Percentiles rank a stretch among this genome's conserved stretches.
Conservation (phyloP, 768 basidiomycete species). For the Royoungia palumana region DNA sequence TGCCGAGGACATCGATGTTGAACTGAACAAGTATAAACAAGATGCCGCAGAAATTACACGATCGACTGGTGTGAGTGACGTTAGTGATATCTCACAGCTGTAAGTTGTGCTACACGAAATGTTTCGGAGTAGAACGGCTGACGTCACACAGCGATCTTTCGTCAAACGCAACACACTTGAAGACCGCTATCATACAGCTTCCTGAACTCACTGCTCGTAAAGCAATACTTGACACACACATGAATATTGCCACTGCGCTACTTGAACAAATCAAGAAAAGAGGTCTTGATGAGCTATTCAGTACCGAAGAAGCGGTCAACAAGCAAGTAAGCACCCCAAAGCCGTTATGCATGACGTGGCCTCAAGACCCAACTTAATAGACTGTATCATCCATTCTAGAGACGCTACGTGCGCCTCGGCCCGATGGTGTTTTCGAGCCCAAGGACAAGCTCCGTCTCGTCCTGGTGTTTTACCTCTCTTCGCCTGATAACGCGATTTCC, state of each 20-base stretch:
- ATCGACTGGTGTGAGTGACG: slow-evolving; percentile 92
- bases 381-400: slow-evolving; percentile 80
- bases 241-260: slow-evolving; percentile 97
- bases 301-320: slow-evolving; percentile 85
- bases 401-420: slow-evolving; percentile 70
- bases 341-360: not conserved
- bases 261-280: slow-evolving; percentile 94
- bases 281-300: slow-evolving; percentile 95
- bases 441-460: slow-evolving; percentile 91
- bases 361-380: slow-evolving; percentile 34
- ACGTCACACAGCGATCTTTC: slow-evolving; percentile 63
- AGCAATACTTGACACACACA: slow-evolving; percentile 94
- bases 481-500: slow-evolving; percentile 71
- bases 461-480: slow-evolving; percentile 92
- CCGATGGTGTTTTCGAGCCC: slow-evolving; percentile 62
- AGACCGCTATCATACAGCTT: slow-evolving; percentile 94
- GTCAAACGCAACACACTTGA: slow-evolving; percentile 89
- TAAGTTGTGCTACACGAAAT: slow-evolving; percentile 36
- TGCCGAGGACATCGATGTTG: slow-evolving; percentile 92
- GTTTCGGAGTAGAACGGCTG: slow-evolving; percentile 3
- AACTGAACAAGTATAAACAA: slow-evolving; percentile 88
- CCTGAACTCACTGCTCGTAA: slow-evolving; percentile 97
- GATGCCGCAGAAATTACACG: slow-evolving; percentile 97
- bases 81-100: slow-evolving; percentile 94
- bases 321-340: slow-evolving; percentile 59